Evolutionary conservation across 1,139 yeast species (phyloP).

Genomic region (Magnusiomyces fungicola): DNA sequence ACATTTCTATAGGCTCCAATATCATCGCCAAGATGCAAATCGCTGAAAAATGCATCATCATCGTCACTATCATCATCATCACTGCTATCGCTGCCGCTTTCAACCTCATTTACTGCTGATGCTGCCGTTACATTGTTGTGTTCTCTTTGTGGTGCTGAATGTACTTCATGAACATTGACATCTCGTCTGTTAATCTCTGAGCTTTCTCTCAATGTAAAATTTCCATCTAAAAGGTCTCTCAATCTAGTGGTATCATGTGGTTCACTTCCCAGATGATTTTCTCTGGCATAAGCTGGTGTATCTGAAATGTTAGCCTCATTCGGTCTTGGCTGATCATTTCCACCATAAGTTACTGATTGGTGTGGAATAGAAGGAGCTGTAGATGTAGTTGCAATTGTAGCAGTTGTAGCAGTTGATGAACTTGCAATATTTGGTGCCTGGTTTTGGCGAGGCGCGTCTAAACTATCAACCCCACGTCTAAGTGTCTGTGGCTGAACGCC

Average conservation of each 20-base stretch:
- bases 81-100: background rate
- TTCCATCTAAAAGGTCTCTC: too few relatives aligned
- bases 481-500: background rate
- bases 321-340: too few relatives aligned
- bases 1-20: background rate
- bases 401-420: background rate
- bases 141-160: background rate
- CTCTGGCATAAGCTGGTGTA: too few relatives aligned
- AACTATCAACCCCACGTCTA: too few relatives aligned
- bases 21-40: slow-evolving; percentile 1
- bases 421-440: background rate
- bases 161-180: too few relatives aligned
- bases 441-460: background rate
- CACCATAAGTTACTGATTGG: too few relatives aligned
- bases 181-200: too few relatives aligned
- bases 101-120: background rate
- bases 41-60: background rate
- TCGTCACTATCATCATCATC: background rate
- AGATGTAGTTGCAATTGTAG: background rate
- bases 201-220: too few relatives aligned
- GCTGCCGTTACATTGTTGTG: background rate
- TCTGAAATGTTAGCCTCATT: too few relatives aligned
- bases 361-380: background rate
- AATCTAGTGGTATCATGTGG: too few relatives aligned
- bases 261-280: too few relatives aligned